Evolutionary conservation across 352 stramenopile species (phyloP).

Genomic region (Vaucheria bursata): DNA sequence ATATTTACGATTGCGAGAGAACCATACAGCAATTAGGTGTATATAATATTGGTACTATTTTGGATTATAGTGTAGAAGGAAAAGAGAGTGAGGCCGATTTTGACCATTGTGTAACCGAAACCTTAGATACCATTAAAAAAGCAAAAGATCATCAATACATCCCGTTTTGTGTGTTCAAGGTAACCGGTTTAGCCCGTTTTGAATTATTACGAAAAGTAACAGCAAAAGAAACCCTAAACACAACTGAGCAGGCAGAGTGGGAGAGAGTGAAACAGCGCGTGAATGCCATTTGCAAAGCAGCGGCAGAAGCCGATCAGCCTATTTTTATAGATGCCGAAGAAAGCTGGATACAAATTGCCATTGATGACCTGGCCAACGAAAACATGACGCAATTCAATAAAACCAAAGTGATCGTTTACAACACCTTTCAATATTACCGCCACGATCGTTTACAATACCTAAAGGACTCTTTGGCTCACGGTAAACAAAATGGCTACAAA

Average conservation of each 20-base stretch:
- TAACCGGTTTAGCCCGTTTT: neutral
- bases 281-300: neutral
- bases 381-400: neutral
- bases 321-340: conserved; percentile 6
- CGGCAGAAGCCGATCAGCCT: neutral
- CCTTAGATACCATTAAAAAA: neutral
- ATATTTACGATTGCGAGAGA: neutral
- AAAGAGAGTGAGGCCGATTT: neutral
- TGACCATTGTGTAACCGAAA: neutral
- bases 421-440: neutral
- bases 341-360: neutral
- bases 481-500: too few species aligned
- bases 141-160: neutral
- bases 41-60: neutral
- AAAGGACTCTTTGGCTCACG: neutral
- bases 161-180: conserved; percentile 1
- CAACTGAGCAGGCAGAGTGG: neutral
- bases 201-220: neutral
- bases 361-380: neutral
- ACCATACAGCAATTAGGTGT: neutral
- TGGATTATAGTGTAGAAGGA: conserved; percentile 3
- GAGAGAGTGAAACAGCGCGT: neutral
- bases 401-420: neutral
- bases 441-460: neutral
- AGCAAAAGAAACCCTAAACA: neutral